phyloP scores from a whole-genome alignment of 2,329 filamentous ascomycete genomes.

The Orbilia javanica region DNA sequence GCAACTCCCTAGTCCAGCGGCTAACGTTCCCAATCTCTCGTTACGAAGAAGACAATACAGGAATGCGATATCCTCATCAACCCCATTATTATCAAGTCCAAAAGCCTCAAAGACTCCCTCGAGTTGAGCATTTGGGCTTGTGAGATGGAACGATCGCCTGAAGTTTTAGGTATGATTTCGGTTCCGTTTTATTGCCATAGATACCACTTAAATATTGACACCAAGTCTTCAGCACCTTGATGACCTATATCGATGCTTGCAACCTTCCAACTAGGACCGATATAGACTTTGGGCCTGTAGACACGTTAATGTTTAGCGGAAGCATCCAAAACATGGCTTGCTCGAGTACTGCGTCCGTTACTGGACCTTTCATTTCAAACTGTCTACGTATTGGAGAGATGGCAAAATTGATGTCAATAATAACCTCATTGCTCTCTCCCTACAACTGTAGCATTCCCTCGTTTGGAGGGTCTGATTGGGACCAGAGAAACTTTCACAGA shows the following conservation, averaged over 20 bases:
- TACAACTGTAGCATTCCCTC: neutral
- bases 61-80: neutral
- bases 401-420: neutral
- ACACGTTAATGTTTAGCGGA: neutral
- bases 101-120: neutral
- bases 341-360: constrained; percentile 22
- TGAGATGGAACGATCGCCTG: neutral
- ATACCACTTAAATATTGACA: too few relatives aligned
- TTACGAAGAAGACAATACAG: neutral
- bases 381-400: constrained; percentile 6
- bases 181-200: too few relatives aligned
- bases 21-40: neutral
- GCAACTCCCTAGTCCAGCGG: too few relatives aligned
- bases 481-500: neutral
- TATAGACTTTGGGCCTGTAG: neutral
- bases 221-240: constrained; percentile 18
- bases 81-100: neutral
- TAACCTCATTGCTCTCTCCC: neutral
- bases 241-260: constrained; percentile 20
- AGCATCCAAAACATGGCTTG: neutral
- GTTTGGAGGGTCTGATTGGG: neutral
- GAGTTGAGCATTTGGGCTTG: neutral
- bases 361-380: constrained; percentile 29
- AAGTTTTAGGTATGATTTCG: neutral
- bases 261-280: neutral